Conservation (phyloP, 768 basidiomycete species). For the Leccinum broughii region DNA sequence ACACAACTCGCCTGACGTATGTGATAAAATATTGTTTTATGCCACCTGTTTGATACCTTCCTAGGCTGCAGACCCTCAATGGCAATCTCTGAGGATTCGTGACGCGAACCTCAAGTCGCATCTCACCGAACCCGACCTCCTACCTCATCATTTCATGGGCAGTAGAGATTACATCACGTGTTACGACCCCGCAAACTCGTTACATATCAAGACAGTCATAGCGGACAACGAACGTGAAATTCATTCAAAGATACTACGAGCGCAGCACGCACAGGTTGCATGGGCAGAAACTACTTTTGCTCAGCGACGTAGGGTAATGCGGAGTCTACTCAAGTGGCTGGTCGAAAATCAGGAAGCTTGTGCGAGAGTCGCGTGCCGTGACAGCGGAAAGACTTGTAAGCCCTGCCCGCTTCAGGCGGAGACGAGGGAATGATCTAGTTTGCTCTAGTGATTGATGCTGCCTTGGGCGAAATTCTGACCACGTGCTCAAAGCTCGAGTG, state of each 20-base stretch:
- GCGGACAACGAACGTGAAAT: conserved; percentile 79
- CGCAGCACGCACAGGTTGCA: conserved; percentile 62
- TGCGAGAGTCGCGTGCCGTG: conserved; percentile 85
- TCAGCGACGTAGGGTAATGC: conserved; percentile 78
- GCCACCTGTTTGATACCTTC: conserved; percentile 17
- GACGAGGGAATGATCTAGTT: conserved; percentile 2
- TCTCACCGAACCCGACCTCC: conserved; percentile 50
- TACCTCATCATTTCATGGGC: conserved; percentile 46
- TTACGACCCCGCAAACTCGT: conserved; percentile 87
- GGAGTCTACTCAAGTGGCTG: conserved; percentile 89
- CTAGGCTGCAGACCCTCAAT: conserved; percentile 60
- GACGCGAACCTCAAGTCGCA: conserved; percentile 70
- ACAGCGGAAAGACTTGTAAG: conserved; percentile 94
- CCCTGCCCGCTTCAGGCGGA: conserved; percentile 13
- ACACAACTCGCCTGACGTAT: conserved; percentile 57
- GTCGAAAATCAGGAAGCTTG: conserved; percentile 87
- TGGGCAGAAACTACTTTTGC: conserved; percentile 79
- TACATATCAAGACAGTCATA: conserved; percentile 75
- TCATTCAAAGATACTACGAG: conserved; percentile 62
- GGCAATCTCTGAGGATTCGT: conserved; percentile 52
- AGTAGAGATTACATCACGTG: conserved; percentile 78
- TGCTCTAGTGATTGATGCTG: conserved; percentile 81
- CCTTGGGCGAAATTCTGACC: conserved; percentile 92
- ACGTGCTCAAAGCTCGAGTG: conserved; percentile 94
- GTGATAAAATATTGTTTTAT: conserved; percentile 18